Conservation (phyloP, 2,329 filamentous ascomycete genomes). For the Clarireedia paspali region DNA sequence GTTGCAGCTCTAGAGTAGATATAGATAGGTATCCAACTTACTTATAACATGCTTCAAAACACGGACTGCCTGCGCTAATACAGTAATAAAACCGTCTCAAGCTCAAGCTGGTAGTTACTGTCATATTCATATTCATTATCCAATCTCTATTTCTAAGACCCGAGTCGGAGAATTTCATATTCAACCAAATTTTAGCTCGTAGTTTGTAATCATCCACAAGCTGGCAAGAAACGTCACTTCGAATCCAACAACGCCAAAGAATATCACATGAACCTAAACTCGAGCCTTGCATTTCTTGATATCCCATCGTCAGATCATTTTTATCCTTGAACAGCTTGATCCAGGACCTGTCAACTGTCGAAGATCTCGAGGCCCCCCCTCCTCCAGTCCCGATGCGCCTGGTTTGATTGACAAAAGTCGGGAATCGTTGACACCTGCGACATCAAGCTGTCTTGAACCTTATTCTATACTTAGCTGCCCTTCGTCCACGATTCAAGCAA, state of each 20-base stretch:
- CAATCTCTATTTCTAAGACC: too few species aligned
- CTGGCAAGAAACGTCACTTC: too few species aligned
- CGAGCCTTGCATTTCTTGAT: neutral
- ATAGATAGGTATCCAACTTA: neutral
- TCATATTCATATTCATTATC: too few species aligned
- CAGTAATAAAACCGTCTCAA: too few species aligned
- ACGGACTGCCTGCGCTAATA: too few species aligned
- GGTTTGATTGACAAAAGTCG: neutral
- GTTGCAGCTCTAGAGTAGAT: neutral
- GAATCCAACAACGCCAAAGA: neutral
- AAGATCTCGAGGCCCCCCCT: neutral
- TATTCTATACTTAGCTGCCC: neutral
- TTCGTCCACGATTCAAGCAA: slow-evolving; percentile 1
- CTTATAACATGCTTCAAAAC: neutral
- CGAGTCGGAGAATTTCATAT: too few species aligned
- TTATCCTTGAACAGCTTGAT: slow-evolving; percentile 4
- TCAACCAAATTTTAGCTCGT: too few species aligned
- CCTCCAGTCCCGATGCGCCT: neutral
- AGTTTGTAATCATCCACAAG: too few species aligned
- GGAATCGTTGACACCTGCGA: too few species aligned
- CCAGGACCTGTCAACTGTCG: neutral
- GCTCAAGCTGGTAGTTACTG: too few species aligned
- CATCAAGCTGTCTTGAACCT: too few species aligned
- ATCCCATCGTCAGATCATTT: slow-evolving; percentile 13
- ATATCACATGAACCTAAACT: neutral